Base-by-base conservation (phyloP, 2,329 filamentous ascomycete genomes). In the Coccinonectria pachysandricola region DNA sequence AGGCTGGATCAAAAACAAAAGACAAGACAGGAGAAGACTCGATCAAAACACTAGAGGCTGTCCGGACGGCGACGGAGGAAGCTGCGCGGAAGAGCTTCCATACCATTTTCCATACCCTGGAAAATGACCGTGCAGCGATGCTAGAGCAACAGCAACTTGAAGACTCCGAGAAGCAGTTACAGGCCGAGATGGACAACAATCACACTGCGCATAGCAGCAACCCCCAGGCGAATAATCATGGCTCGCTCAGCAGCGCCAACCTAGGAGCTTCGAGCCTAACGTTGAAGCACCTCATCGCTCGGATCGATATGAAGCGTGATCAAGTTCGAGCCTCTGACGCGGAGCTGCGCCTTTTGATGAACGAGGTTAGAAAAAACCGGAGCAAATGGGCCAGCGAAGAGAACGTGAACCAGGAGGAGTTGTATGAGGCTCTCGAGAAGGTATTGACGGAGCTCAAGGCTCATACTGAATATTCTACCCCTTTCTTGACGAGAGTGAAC, bases 361-460 rank as follows among this genome's bases (percentile, higher is more conserved):
- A 91, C 45, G 91, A 98, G 56, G 91, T 98, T 11, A 75, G 91
- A 38, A 98, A 96, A 56, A 96, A 96, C 45, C 71, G 91, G 46
- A 96, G 88, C 57, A 98, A 98, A 59, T 98, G 91, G 91, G 88
- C 91, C 4, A 96, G 82, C 52, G 91, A 96, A 55, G 91, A 98
- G 44, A 91, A 92, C 42, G 80, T 98, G 35, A 88, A 91, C 33
- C 91, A 98, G 56, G 91, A 98, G 56, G 91, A 98, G 56, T 68
- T 98, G 5, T 98, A 98, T 52, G 91, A 98, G 60, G 85, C 91
- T 8, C 68, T 91, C 9, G 91, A 98, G 54, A 96, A 96, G 60
- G 91, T 98, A 27, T 67, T 98, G 47, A 93, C 87, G 48, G 88
- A 96, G 54, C 74, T 98, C 30, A 96, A 96, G 56, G 91, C 91